Evolutionary conservation across 2,329 filamentous ascomycete genomes (phyloP).

Genomic region (Juglanconis juglandina): DNA sequence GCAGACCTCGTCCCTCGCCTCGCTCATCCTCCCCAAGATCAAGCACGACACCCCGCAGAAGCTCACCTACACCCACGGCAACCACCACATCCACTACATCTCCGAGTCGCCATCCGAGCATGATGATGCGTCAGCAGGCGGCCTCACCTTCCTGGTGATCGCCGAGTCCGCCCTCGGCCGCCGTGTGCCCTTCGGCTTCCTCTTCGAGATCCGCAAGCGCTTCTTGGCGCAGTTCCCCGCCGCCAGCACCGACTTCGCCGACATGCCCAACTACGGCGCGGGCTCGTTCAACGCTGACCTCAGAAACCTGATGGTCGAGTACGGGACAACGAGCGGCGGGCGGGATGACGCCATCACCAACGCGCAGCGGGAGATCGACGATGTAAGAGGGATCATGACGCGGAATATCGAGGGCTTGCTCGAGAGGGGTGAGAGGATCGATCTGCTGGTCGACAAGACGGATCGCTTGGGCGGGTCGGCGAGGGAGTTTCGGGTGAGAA

Average conservation of each 20-base stretch:
- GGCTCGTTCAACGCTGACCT: slow-evolving; percentile 81
- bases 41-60: slow-evolving; percentile 76
- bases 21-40: slow-evolving; percentile 94
- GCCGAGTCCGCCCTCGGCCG: slow-evolving; percentile 77
- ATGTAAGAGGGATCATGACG: slow-evolving; percentile 89
- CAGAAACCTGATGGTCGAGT: slow-evolving; percentile 75
- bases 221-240: slow-evolving; percentile 73
- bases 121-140: slow-evolving; percentile 63
- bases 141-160: slow-evolving; percentile 88
- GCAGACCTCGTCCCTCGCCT: slow-evolving; percentile 81
- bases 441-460: slow-evolving; percentile 93
- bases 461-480: slow-evolving; percentile 85
- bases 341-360: slow-evolving; percentile 79
- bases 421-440: slow-evolving; percentile 88
- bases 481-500: slow-evolving; percentile 84
- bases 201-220: slow-evolving; percentile 83
- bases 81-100: slow-evolving; percentile 94
- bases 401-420: slow-evolving; percentile 88
- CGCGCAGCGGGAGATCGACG: slow-evolving; percentile 87
- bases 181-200: slow-evolving; percentile 87
- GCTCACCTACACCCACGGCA: slow-evolving; percentile 88
- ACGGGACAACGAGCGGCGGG: slow-evolving; percentile 72
- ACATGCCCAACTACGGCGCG: slow-evolving; percentile 84
- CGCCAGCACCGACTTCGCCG: slow-evolving; percentile 65
- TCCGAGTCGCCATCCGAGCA: slow-evolving; percentile 73